These are phyloP conservation scores for Rhododendron mucronatum DNA, from an alignment of 148 eudicot species.

Conservation along the genomic window DNA sequence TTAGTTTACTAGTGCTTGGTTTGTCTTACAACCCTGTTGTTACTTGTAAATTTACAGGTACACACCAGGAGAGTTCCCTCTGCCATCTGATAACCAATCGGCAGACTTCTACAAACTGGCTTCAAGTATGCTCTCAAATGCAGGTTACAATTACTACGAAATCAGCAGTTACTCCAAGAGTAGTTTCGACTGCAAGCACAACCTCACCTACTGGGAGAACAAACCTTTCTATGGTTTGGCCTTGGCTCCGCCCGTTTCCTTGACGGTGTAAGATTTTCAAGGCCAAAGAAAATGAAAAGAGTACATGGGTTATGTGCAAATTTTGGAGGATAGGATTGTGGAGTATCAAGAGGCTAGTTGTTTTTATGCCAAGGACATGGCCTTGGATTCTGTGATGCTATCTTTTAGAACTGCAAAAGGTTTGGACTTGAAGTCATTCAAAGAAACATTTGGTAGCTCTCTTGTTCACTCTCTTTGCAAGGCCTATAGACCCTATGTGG, in stretches of 20 bases:
- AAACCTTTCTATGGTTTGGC: conserved; percentile 75
- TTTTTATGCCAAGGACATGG: conserved; percentile 51
- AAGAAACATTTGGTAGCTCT: conserved; percentile 43
- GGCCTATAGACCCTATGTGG: too few species aligned
- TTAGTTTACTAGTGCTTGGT: background rate
- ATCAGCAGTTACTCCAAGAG: conserved; percentile 82
- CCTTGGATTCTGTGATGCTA: conserved; percentile 82
- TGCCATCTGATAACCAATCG: conserved; percentile 75
- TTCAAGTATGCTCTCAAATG: conserved; percentile 58
- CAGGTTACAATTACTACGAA: conserved; percentile 79
- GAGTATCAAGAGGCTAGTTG: conserved; percentile 14
- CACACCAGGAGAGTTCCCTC: conserved; percentile 83
- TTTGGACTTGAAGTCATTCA: conserved; percentile 55
- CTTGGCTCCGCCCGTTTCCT: too few species aligned
- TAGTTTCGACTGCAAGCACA: conserved; percentile 84
- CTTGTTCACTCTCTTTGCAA: too few species aligned
- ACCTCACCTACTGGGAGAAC: conserved; percentile 76
- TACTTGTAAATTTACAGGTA: conserved; percentile 47
- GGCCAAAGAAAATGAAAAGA: conserved; percentile 75
- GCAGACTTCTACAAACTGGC: conserved; percentile 85
- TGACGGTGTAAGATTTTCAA: conserved; percentile 72
- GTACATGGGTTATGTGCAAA: conserved; percentile 52
- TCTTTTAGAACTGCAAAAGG: conserved; percentile 80
- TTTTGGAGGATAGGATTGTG: conserved; percentile 46
- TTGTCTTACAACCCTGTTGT: too few species aligned